Evolutionary conservation across 805 yeast genomes (phyloP).

Genomic region (Yamadazyma ubonensis): DNA sequence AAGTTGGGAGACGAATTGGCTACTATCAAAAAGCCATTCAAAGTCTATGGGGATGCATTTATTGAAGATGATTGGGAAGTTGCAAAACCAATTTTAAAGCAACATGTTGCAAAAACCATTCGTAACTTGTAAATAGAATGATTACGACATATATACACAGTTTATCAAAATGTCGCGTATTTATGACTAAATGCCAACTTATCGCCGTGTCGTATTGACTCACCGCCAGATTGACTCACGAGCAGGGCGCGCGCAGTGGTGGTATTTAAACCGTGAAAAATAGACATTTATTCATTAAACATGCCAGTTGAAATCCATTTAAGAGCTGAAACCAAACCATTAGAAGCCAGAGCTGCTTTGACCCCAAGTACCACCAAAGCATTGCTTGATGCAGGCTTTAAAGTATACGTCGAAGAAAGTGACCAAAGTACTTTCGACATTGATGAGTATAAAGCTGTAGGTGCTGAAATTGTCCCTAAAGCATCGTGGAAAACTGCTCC

Average conservation of each 20-base stretch:
- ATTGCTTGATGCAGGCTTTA: conserved; percentile 83
- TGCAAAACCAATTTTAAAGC: conserved; percentile 20
- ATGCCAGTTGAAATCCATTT: conserved; percentile 68
- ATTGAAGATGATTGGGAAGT: conserved; percentile 38
- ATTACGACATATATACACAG: neutral
- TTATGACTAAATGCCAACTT: conserved; percentile 8
- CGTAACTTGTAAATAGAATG: neutral
- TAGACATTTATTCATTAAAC: too few relatives aligned
- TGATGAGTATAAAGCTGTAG: conserved; percentile 74
- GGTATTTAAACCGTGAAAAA: neutral
- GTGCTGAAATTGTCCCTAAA: conserved; percentile 85
- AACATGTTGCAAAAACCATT: conserved; percentile 9
- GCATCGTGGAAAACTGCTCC: conserved; percentile 96
- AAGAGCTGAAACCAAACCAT: conserved; percentile 95
- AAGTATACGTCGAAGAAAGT: conserved; percentile 84
- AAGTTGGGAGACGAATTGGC: conserved; percentile 32
- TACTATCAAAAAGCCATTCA: conserved; percentile 42
- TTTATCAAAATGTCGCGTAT: neutral
- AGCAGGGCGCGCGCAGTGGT: neutral
- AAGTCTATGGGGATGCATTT: conserved; percentile 52
- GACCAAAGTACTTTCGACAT: conserved; percentile 76
- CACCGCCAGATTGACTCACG: neutral
- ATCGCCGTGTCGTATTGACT: neutral
- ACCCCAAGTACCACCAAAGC: conserved; percentile 89
- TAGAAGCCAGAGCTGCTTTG: conserved; percentile 95